A percentile compares a stretch with the other conserved stretches of the same genome.
These are phyloP conservation scores for Colletotrichum acutatum DNA, from an alignment of 2,329 filamentous ascomycete species.

Conservation along the genomic window DNA sequence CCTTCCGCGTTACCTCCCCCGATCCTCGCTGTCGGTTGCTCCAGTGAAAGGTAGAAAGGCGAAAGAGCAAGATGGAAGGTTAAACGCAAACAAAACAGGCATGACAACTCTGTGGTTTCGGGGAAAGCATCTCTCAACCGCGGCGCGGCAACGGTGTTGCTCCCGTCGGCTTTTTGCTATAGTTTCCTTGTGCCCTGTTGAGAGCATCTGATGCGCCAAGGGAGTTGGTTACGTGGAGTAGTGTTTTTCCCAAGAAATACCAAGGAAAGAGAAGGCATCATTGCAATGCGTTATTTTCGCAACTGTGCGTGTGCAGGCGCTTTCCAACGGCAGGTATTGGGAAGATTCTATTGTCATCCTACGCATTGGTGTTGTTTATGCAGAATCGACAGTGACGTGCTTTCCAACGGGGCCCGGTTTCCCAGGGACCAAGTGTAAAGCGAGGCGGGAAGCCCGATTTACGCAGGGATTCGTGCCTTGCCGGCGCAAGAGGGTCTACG, in stretches of 20 bases:
- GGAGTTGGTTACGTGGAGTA: background rate
- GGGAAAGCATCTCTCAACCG: background rate
- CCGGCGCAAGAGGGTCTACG: background rate
- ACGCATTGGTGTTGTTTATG: constrained; percentile 31
- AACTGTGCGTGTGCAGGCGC: background rate
- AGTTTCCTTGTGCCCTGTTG: background rate
- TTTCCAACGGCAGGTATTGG: background rate
- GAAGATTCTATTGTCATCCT: background rate
- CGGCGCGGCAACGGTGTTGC: background rate
- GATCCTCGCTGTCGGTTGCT: background rate
- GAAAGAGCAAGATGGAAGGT: background rate
- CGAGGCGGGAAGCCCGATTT: constrained; percentile 31
- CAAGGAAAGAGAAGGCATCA: background rate
- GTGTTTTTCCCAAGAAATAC: background rate
- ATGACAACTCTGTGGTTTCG: background rate
- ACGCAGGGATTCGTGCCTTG: constrained; percentile 28
- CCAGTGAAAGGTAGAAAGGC: background rate
- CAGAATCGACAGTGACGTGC: constrained; percentile 23
- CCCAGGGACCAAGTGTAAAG: background rate
- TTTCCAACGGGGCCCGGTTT: constrained; percentile 8
- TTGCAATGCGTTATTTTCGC: background rate
- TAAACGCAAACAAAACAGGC: background rate
- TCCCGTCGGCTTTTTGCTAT: background rate
- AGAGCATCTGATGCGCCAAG: background rate
- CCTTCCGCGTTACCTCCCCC: background rate